phyloP scores from a whole-genome alignment of 2,329 filamentous ascomycete species.

The Colletotrichum theobromicola region DNA sequence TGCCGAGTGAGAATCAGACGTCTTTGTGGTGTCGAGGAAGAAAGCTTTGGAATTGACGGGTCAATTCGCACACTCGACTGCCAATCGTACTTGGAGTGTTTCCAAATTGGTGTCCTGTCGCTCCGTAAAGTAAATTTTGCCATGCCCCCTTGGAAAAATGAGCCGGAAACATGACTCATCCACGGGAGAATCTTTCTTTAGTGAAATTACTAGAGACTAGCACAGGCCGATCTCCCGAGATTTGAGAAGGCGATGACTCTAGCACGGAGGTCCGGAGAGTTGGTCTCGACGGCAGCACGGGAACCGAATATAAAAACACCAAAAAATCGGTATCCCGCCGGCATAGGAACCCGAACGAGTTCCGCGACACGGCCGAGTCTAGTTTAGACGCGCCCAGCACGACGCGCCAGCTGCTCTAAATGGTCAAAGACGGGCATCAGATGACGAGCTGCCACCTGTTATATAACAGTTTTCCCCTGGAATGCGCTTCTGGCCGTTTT shows the following conservation, averaged over 20 bases:
- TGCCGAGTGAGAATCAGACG: not conserved
- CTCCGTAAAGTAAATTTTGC: not conserved
- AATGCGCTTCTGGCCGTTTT: not conserved
- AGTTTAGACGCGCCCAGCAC: not conserved
- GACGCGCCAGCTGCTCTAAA: not conserved
- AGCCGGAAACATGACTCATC: not conserved
- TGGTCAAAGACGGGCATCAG: not conserved
- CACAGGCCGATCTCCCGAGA: not conserved
- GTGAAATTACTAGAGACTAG: not conserved
- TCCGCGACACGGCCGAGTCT: not conserved
- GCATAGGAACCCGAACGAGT: not conserved
- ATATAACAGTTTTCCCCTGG: constrained; percentile 14
- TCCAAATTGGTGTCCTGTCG: not conserved
- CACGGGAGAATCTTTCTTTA: not conserved
- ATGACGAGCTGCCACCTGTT: constrained; percentile 14
- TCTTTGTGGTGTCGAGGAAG: not conserved
- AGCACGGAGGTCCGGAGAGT: not conserved
- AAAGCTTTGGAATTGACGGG: not conserved
- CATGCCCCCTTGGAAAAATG: not conserved
- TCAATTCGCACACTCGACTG: too few relatives aligned
- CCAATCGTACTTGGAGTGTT: not conserved
- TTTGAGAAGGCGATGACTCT: not conserved
- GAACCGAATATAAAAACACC: not conserved
- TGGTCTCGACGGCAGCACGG: not conserved
- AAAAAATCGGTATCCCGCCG: not conserved